Percentiles rank a stretch among this genome's conserved stretches.
These are phyloP conservation scores for Solanum rostratum DNA, from an alignment of 257 asterid species.

Conservation along the genomic window DNA sequence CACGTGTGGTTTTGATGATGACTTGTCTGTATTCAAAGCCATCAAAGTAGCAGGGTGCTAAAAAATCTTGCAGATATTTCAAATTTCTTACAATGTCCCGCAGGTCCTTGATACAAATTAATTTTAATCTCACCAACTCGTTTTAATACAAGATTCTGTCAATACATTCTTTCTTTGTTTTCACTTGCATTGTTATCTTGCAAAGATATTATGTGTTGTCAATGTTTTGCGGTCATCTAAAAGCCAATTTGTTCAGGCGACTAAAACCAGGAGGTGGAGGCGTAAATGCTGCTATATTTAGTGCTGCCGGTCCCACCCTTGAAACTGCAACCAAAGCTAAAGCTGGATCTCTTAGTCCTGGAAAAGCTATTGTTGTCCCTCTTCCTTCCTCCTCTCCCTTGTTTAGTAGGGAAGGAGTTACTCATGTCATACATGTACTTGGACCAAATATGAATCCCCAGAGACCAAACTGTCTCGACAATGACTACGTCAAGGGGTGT, in stretches of 20 bases:
- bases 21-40: not conserved
- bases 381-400: constrained; percentile 70
- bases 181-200: not conserved
- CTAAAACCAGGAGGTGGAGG: constrained; percentile 90
- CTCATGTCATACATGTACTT: constrained; percentile 88
- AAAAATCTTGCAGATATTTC: not conserved
- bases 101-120: not conserved
- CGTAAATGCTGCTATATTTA: constrained; percentile 83
- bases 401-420: constrained; percentile 57
- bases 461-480: constrained; percentile 70
- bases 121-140: not conserved
- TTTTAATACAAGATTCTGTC: not conserved
- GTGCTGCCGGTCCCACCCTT: constrained; percentile 66
- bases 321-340: constrained; percentile 75
- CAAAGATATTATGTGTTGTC: not conserved
- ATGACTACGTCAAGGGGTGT: constrained; percentile 65
- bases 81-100: not conserved
- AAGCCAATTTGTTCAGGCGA: constrained; percentile 51
- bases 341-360: constrained; percentile 53
- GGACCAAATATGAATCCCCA: constrained; percentile 96
- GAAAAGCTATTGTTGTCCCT: constrained; percentile 60
- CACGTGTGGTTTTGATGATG: not conserved
- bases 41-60: not conserved
- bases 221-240: constrained; percentile 15
- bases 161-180: not conserved